Evolutionary conservation across 2,329 filamentous ascomycete genomes (phyloP).

Genomic region (Phialocephala subalpina): DNA sequence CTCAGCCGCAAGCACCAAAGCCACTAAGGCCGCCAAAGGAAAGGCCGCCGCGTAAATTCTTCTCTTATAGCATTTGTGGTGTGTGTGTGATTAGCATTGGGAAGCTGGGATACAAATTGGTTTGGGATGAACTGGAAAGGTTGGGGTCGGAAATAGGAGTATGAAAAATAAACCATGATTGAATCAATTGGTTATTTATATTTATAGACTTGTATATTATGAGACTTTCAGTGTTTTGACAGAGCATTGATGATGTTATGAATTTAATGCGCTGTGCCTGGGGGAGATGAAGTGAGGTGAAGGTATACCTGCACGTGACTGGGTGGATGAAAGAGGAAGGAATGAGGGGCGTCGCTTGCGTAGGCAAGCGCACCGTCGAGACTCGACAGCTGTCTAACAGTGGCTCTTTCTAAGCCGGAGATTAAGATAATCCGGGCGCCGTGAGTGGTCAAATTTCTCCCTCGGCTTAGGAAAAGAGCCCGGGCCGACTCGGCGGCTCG

Average conservation of each 20-base stretch:
- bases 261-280: neutral
- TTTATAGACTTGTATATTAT: constrained; percentile 18
- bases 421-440: no score
- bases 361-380: no score
- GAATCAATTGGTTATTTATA: constrained; percentile 25
- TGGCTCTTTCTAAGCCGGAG: no score
- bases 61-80: neutral
- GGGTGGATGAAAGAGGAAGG: no score
- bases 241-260: neutral
- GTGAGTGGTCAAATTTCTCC: no score
- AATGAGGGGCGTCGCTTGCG: no score
- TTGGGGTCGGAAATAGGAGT: constrained; percentile 21
- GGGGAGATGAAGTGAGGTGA: neutral
- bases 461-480: no score
- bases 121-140: neutral
- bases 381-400: no score
- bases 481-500: no score
- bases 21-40: constrained; percentile 11
- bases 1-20: constrained; percentile 7
- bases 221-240: neutral
- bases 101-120: constrained; percentile 2
- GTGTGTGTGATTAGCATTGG: constrained; percentile 8
- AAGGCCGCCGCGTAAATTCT: constrained; percentile 15
- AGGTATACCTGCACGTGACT: neutral
- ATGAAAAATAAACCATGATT: constrained; percentile 28